A percentile compares a stretch with the other conserved stretches of the same genome.
Evolutionary conservation across 2,329 filamentous ascomycete species (phyloP).

Genomic region (Pseudogymnoascus sp.): DNA sequence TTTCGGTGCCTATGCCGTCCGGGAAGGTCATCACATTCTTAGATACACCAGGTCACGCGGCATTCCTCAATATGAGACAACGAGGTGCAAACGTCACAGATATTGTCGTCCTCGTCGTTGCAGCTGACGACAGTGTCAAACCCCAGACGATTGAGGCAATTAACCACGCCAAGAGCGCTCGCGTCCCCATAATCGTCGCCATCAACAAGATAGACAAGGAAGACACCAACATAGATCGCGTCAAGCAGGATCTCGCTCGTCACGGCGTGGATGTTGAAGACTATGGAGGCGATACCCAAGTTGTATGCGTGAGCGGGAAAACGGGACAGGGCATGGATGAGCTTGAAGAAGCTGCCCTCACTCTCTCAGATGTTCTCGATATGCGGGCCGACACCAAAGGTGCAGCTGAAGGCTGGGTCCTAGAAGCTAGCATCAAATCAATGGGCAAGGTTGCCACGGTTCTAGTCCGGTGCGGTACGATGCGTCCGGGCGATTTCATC

Average conservation of each 20-base stretch:
- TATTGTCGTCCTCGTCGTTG: constrained; percentile 91
- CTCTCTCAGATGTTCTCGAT: constrained; percentile 82
- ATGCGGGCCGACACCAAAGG: constrained; percentile 72
- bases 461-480: constrained; percentile 77
- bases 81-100: constrained; percentile 93
- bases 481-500: constrained; percentile 70
- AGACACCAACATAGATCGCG: constrained; percentile 67
- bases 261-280: constrained; percentile 90
- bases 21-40: constrained; percentile 93
- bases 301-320: constrained; percentile 84
- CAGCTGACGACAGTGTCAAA: constrained; percentile 94
- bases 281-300: constrained; percentile 88
- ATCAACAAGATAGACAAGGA: constrained; percentile 96
- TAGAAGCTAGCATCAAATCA: constrained; percentile 83
- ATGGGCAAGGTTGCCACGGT: constrained; percentile 81
- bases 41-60: constrained; percentile 92
- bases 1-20: constrained; percentile 77
- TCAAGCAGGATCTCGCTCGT: constrained; percentile 77
- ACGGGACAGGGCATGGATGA: constrained; percentile 87
- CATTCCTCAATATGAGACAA: constrained; percentile 92
- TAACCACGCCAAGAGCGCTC: constrained; percentile 79
- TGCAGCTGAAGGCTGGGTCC: constrained; percentile 81
- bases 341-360: constrained; percentile 81
- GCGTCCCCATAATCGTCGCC: constrained; percentile 92
- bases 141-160: constrained; percentile 94